Evolutionary conservation across 2,329 filamentous ascomycete genomes (phyloP), one percentile per base, ranked within the genome.

Genomic region (Aureobasidium lini): DNA sequence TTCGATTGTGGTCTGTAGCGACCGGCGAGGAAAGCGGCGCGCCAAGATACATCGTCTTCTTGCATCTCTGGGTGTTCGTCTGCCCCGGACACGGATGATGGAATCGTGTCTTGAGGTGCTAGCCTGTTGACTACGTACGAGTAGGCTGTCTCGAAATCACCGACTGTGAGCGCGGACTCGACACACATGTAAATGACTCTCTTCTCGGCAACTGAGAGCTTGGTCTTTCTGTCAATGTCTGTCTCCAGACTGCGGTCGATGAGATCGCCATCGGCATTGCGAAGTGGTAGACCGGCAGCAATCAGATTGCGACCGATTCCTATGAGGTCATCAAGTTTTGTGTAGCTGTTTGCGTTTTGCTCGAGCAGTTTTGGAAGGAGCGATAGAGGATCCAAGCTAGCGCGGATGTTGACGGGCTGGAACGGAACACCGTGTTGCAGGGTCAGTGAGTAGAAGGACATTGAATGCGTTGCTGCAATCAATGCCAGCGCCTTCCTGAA

Each of bases 131-230:
- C 82, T 1, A 92, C 86, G 68, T 89, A 93, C 0, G 88, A 92
- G 70, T 93, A 94, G 10, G 89, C 89, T 0, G 89, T 94, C 69
- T 95, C 90, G 62, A 94, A 94, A 69, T 85, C 90, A 63, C 91
- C 85, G 68, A 92, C 88, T 9, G 79, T 78, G 1, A 94, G 78
- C 11, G 89, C 88, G 13, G 87, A 85, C 68, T 90, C 85, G 42
- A 93, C 84, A 63, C 89, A 90, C 87, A 93, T 90, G 61, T 87
- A 86, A 6, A 85, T 86, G 53, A 94, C 84, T 32, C 89, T 82
- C 49, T 81, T 83, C 67, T 87, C 84, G 4, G 83, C 81, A 39
- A 76, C 68, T 11, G n/a, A 32, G 23, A 57, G 59, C 40, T 61
- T 61, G 6, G 50, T 36, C 31, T 43, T 31, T 9, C 34, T 47